Evolutionary conservation across 257 asterid species (phyloP), one percentile per base, ranked within the genome.

Genomic region (Coffea canephora): DNA sequence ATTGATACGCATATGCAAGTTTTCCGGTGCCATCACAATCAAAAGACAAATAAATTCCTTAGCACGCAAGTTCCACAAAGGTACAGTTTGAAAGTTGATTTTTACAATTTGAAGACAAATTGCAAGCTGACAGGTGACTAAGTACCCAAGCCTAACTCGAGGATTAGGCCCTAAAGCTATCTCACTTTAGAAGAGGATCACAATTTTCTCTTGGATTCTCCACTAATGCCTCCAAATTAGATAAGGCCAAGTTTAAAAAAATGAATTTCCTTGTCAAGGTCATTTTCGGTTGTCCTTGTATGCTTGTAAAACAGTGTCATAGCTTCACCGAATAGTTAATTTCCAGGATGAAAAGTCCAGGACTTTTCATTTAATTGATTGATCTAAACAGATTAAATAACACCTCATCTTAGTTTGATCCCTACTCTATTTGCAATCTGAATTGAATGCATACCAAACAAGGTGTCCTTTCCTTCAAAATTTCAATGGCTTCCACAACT

Each of bases 401-500:
- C 62, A 55, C 62, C 19, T 15, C 8, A 55, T 55, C 62, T 55
- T 55, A 55, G 62, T 16, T 16, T 39, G 62, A 55, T 55, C n/a
- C n/a, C 62, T 55, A 55, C 62, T 55, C n/a, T 55, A 55, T 55
- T 55, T 15, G 13, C 11, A 74, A 4, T 55, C 78, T 1, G n/a
- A 61, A 52, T 52, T n/a, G n/a, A 61, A 61, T 21, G 52, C 23
- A 8, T n/a, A 19, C 25, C 21, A 74, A 74, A 25, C 23, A 14
- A 3, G 19, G 18, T 19, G 46, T 31, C 46, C 8, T 31, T 52
- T 43, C 48, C 14, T n/a, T n/a, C 23, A 18, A 8, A 61, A 7
- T 8, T 5, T 27, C 62, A 79, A 87, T 89, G 92, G 89, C 87
- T 77, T 34, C 83, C 75, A 36, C n/a, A 27, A 54, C 62, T 27